phyloP scores from a whole-genome alignment of 495 filamentous ascomycete species.

The Elasticomyces elasticus region DNA sequence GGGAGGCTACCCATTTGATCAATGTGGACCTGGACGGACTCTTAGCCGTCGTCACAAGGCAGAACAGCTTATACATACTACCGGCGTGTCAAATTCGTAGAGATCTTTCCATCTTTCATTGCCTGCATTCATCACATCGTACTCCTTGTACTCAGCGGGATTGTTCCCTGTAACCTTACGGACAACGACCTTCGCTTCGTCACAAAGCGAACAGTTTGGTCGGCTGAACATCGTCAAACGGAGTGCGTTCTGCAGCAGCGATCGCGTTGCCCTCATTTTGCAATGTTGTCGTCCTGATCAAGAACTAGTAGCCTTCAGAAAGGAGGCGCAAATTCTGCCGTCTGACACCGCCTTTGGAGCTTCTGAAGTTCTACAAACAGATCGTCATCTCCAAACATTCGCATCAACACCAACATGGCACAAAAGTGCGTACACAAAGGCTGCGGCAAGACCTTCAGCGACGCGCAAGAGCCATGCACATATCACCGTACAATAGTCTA shows the following conservation, averaged over 20 bases:
- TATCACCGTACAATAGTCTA: constrained; percentile 56
- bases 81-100: constrained; percentile 86
- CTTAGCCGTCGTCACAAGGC: neutral
- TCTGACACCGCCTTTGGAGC: neutral
- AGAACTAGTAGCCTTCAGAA: neutral
- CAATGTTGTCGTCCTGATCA: neutral
- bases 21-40: constrained; percentile 50
- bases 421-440: constrained; percentile 94
- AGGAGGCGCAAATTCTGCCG: neutral
- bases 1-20: constrained; percentile 32
- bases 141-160: constrained; percentile 66
- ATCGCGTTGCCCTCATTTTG: constrained; percentile 14
- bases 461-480: constrained; percentile 72
- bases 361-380: neutral
- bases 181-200: constrained; percentile 63
- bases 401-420: constrained; percentile 44
- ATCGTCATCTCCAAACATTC: neutral
- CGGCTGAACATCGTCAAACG: constrained; percentile 79
- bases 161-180: constrained; percentile 55
- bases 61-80: constrained; percentile 37
- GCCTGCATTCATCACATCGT: constrained; percentile 62
- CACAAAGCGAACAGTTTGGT: constrained; percentile 67
- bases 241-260: constrained; percentile 40
- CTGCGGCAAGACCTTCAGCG: constrained; percentile 79
- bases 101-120: constrained; percentile 62